Evolutionary conservation across 2,329 filamentous ascomycete species (phyloP), one percentile per base, ranked within the genome.

Genomic region (Neodidymelliopsis sp.): DNA sequence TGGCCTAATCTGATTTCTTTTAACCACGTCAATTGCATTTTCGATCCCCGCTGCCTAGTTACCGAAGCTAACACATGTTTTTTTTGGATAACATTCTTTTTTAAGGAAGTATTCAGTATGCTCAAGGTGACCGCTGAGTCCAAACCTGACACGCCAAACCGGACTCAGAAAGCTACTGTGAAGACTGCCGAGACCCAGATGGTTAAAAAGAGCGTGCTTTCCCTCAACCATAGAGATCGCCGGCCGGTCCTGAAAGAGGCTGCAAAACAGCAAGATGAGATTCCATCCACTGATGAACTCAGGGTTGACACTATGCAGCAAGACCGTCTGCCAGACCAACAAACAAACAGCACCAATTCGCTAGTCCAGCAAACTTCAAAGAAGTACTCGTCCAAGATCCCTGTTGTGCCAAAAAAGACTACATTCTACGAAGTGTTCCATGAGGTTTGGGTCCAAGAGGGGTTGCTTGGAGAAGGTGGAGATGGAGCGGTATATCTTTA

Each of bases 401-500:
- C 18, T 10, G 5, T 10, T 25, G 4, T 12, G 6, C 16, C 9
- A 9, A 28, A 49, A 12, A n/a, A 24, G 6, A 8, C 4, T 4
- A 49, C 6, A 2, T 19, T 20, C 6, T 12, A 50, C 6, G 20
- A 35, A 11, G 11, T 3, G 2, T 50, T 45, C n/a, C 13, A 34
- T 10, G 3, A 31, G 15, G 1, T 4, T 10, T 51, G 48, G 41
- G 15, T 11, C 12, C 12, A 40, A 13, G 16, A 34, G 16, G n/a
- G 20, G 6, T 12, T 30, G 3, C 28, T 60, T 9, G 56, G 53
- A 1, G 22, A 42, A 19, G 56, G 54, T 12, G 36, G 49, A 4
- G 56, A 59, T 28, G 56, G 54, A 7, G 28, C 30, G 11, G 56
- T 58, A 4, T 24, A 50, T 24, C 16, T 41, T 2, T 55, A 23